phyloP scores from a whole-genome alignment of 2,329 filamentous ascomycete genomes.

The Fusarium oligoseptatum region DNA sequence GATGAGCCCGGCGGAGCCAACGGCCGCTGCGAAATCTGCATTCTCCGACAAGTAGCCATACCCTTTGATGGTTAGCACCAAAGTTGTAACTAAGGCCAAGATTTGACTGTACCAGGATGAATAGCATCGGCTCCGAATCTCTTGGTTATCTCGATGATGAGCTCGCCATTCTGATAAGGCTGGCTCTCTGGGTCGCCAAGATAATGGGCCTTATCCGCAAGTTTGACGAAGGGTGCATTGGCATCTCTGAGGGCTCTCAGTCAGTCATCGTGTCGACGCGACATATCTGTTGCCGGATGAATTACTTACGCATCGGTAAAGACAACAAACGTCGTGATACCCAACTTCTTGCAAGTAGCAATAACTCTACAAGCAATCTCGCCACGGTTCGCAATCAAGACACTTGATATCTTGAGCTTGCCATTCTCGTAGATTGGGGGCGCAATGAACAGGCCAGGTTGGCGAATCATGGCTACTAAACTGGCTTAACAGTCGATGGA shows the following conservation, averaged over 20 bases:
- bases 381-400: not conserved
- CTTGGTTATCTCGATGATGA: not conserved
- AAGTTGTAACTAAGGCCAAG: not conserved
- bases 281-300: too few species aligned
- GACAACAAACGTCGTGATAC: not conserved
- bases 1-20: not conserved
- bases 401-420: not conserved
- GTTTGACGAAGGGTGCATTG: not conserved
- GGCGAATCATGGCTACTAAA: not conserved
- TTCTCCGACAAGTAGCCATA: not conserved
- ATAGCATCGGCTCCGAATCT: not conserved
- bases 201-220: not conserved
- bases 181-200: not conserved
- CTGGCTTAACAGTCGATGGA: not conserved
- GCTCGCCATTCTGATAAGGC: not conserved
- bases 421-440: not conserved
- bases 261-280: not conserved
- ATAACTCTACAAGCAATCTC: not conserved
- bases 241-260: not conserved
- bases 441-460: not conserved
- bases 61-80: accelerated
- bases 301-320: not conserved
- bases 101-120: not conserved
- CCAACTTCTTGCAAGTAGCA: not conserved
- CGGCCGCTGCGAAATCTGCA: not conserved